Conservation (phyloP, 345 rosid species). For the Pistacia integerrima region DNA sequence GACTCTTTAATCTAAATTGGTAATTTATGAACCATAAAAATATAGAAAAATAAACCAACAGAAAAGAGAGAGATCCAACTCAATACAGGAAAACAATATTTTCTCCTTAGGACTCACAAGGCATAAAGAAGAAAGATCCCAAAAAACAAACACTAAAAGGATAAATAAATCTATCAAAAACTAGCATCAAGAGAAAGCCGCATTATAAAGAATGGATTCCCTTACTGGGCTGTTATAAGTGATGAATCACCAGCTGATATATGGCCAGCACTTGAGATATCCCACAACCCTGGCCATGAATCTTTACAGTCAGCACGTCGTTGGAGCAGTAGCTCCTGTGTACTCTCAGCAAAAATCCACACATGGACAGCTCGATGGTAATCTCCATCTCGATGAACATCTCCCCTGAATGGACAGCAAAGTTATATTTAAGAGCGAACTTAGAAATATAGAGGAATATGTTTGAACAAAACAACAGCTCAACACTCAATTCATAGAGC, state of each 20-base stretch:
- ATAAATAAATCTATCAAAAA: neutral
- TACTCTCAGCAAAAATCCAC: slow-evolving; percentile 83
- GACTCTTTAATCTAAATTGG: neutral
- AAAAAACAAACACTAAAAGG: neutral
- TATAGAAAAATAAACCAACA: neutral
- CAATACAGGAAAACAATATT: neutral
- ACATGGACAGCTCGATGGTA: slow-evolving; percentile 90
- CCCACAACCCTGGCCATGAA: slow-evolving; percentile 90
- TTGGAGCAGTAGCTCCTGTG: slow-evolving; percentile 78
- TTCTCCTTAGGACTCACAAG: neutral
- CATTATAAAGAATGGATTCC: neutral
- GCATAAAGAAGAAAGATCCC: neutral
- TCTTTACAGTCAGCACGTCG: slow-evolving; percentile 80
- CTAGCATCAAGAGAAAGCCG: neutral
- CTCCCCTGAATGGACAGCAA: slow-evolving; percentile 43
- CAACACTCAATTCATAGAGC: neutral
- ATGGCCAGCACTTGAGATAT: slow-evolving; percentile 97
- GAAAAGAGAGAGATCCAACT: neutral
- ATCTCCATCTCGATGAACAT: slow-evolving; percentile 85
- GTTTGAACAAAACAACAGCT: neutral
- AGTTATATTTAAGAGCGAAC: neutral
- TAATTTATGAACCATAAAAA: neutral
- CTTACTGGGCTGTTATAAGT: slow-evolving; percentile 72
- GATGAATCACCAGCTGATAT: slow-evolving; percentile 87
- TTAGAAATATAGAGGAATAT: neutral